Evolutionary conservation across 306 rosid species (phyloP).

Genomic region (Corylus avellana): DNA sequence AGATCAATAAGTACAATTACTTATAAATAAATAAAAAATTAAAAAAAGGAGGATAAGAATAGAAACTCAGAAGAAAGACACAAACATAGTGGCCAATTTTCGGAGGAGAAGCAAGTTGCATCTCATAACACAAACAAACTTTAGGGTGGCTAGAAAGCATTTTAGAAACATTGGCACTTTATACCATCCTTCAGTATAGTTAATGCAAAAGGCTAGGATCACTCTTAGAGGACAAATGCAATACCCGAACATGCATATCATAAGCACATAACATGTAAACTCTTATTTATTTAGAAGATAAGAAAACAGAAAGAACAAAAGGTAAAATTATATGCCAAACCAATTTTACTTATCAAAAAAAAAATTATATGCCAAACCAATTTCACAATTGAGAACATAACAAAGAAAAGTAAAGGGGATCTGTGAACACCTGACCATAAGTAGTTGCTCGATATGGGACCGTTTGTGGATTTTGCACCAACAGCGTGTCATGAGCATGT

Average conservation of each 20-base stretch:
- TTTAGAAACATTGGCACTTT: background rate
- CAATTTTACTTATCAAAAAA: background rate
- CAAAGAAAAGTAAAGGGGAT: slow-evolving; percentile 8
- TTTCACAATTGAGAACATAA: background rate
- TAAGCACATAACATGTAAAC: background rate
- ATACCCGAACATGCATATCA: background rate
- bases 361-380: background rate
- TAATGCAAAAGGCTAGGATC: background rate
- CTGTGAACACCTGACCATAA: slow-evolving; percentile 69
- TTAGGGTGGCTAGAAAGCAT: background rate
- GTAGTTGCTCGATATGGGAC: slow-evolving; percentile 84
- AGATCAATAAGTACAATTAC: background rate
- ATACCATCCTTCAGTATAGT: background rate
- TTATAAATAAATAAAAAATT: background rate
- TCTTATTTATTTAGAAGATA: background rate
- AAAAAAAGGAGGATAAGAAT: background rate
- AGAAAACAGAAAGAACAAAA: slow-evolving; percentile 10
- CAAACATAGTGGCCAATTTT: background rate
- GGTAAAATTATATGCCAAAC: background rate
- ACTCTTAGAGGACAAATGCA: background rate
- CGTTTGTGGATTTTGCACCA: slow-evolving; percentile 67
- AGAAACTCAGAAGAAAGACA: background rate
- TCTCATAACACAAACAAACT: background rate
- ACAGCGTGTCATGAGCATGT: slow-evolving; percentile 78
- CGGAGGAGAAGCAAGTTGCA: background rate